These are phyloP conservation scores for Termitomyces bulborhizus DNA, from an alignment of 768 basidiomycete species.

Conservation along the genomic window DNA sequence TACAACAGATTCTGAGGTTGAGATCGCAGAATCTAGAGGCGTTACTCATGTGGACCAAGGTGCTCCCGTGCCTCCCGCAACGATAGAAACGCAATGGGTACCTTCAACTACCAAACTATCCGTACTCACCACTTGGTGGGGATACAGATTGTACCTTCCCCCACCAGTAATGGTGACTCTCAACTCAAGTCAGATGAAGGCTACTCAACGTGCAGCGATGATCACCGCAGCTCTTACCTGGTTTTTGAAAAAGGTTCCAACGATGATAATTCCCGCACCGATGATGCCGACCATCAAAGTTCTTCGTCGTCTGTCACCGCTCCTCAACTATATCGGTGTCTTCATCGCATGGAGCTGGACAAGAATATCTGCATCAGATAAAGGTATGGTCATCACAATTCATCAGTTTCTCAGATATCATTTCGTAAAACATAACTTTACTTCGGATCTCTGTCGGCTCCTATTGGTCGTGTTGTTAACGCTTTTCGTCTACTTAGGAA, in stretches of 20 bases:
- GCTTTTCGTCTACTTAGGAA: constrained; percentile 32
- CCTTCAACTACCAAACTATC: constrained; percentile 73
- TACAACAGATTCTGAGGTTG: constrained; percentile 53
- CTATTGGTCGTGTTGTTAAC: not conserved
- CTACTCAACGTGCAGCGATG: constrained; percentile 70
- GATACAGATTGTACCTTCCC: constrained; percentile 72
- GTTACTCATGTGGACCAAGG: constrained; percentile 34
- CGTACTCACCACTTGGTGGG: constrained; percentile 75
- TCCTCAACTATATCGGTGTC: constrained; percentile 65
- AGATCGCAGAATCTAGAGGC: constrained; percentile 57
- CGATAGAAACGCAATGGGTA: constrained; percentile 46
- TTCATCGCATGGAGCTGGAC: constrained; percentile 81
- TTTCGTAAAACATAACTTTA: not conserved
- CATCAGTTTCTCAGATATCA: too few species aligned
- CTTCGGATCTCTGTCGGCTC: not conserved
- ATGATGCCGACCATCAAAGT: constrained; percentile 50
- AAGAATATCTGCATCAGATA: constrained; percentile 58
- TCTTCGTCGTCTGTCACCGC: constrained; percentile 58
- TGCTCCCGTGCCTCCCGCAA: constrained; percentile 9
- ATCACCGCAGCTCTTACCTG: constrained; percentile 70
- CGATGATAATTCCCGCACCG: constrained; percentile 52
- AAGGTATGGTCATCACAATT: constrained; percentile 37
- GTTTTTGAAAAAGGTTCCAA: constrained; percentile 61
- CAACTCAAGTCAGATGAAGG: constrained; percentile 55
- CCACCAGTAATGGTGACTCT: constrained; percentile 66